Percentiles rank a stretch among this genome's conserved stretches.
phyloP scores from a whole-genome alignment of 2,329 filamentous ascomycete species.

The Pseudogymnoascus sp. region DNA sequence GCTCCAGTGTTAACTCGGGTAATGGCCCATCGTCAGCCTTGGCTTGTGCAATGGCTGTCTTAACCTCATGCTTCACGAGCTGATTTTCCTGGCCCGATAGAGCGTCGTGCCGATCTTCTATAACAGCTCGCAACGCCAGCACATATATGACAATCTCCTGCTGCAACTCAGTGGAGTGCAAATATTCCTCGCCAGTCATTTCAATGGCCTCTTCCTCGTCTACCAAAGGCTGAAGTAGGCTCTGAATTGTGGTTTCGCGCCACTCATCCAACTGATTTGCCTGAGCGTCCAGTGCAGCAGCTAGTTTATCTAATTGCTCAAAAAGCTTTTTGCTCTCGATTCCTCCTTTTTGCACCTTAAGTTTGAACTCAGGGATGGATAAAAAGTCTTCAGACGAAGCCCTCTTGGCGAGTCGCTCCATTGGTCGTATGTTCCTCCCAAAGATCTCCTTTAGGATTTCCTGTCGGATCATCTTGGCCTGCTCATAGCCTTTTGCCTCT shows the following conservation, averaged over 20 bases:
- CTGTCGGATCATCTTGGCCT: slow-evolving; percentile 66
- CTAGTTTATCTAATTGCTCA: slow-evolving; percentile 59
- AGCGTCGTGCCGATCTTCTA: slow-evolving; percentile 70
- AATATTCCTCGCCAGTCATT: slow-evolving; percentile 82
- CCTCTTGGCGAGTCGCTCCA: slow-evolving; percentile 53
- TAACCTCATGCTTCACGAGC: slow-evolving; percentile 66
- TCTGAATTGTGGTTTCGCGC: slow-evolving; percentile 63
- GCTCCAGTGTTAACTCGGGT: slow-evolving; percentile 51
- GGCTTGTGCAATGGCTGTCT: slow-evolving; percentile 26
- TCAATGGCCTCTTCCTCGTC: slow-evolving; percentile 74
- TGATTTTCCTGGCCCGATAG: slow-evolving; percentile 71
- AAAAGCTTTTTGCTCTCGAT: slow-evolving; percentile 65
- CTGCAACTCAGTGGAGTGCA: slow-evolving; percentile 77
- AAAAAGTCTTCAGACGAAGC: slow-evolving; percentile 49
- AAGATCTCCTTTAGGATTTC: slow-evolving; percentile 62
- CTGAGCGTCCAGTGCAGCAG: slow-evolving; percentile 62
- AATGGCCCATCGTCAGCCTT: slow-evolving; percentile 53
- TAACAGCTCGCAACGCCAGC: slow-evolving; percentile 63
- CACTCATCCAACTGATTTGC: slow-evolving; percentile 63
- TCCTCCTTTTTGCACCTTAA: slow-evolving; percentile 48
- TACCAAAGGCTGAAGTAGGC: slow-evolving; percentile 67
- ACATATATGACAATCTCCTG: slow-evolving; percentile 86
- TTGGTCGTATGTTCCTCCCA: slow-evolving; percentile 54
- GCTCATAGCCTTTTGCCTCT: slow-evolving; percentile 68
- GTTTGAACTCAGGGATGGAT: slow-evolving; percentile 53